Percentiles rank a stretch among this genome's conserved stretches.
Conservation (phyloP, 192 early-diverging fungal species). For the Linnemannia elongata region DNA sequence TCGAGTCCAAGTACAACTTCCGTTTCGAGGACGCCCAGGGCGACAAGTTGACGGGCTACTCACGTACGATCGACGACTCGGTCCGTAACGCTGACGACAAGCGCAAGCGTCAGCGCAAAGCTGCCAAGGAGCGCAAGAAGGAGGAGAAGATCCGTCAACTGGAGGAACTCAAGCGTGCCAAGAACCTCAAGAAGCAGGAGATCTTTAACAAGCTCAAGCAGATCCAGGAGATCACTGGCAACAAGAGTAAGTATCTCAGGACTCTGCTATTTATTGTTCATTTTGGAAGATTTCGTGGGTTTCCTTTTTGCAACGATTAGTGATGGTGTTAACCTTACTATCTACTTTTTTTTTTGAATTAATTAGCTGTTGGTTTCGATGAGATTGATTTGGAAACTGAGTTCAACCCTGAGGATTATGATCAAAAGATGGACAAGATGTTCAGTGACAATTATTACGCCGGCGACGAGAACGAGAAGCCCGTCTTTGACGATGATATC, state of each 20-base stretch:
- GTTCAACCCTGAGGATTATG: slow-evolving; percentile 91
- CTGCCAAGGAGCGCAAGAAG: slow-evolving; percentile 78
- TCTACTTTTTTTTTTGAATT: not conserved
- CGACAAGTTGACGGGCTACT: slow-evolving; percentile 77
- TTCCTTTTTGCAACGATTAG: not conserved
- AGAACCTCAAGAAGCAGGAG: slow-evolving; percentile 93
- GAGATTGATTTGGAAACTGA: slow-evolving; percentile 91
- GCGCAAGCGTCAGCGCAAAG: slow-evolving; percentile 81
- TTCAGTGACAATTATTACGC: slow-evolving; percentile 84
- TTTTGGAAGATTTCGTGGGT: not conserved
- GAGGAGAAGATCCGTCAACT: slow-evolving; percentile 77
- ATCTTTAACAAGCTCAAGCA: slow-evolving; percentile 84
- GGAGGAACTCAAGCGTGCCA: slow-evolving; percentile 92
- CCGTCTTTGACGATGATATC: slow-evolving; percentile 90
- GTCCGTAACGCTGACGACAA: slow-evolving; percentile 87
- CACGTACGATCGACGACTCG: slow-evolving; percentile 86
- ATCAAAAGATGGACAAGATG: slow-evolving; percentile 84
- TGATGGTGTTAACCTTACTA: not conserved
- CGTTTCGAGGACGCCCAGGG: slow-evolving; percentile 91
- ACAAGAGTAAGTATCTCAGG: slow-evolving; percentile 56
- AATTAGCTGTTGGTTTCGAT: slow-evolving; percentile 75
- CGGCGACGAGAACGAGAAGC: slow-evolving; percentile 76
- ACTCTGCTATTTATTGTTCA: not conserved
- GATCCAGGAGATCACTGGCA: slow-evolving; percentile 90
- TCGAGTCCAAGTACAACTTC: slow-evolving; percentile 94